These are phyloP conservation scores for Leccinum boreale DNA, from an alignment of 768 basidiomycete species.

Conservation along the genomic window DNA sequence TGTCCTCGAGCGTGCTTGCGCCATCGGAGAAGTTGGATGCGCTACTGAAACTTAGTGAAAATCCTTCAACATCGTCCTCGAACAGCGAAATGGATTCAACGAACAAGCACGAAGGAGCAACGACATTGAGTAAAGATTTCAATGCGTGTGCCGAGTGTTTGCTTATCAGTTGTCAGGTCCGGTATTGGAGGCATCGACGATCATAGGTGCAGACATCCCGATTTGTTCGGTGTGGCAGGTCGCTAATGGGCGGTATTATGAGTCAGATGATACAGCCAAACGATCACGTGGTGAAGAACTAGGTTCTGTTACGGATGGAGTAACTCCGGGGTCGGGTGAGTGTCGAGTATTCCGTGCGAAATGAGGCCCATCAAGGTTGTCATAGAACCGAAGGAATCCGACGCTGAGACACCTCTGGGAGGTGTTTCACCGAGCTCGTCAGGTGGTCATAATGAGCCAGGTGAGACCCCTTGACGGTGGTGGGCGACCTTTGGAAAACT, in stretches of 20 bases:
- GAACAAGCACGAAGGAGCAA: constrained; percentile 22
- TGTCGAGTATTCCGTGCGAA: constrained; percentile 1
- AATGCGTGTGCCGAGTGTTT: not conserved
- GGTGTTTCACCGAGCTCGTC: constrained; percentile 9
- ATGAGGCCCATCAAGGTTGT: constrained; percentile 2
- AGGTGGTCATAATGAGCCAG: constrained; percentile 14
- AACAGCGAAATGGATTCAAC: not conserved
- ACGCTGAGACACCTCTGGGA: not conserved
- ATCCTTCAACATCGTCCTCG: constrained; percentile 14
- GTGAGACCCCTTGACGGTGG: constrained; percentile 41
- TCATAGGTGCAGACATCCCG: constrained; percentile 15
- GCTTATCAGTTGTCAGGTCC: constrained; percentile 23
- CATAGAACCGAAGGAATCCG: constrained; percentile 15
- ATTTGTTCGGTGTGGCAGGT: constrained; percentile 3
- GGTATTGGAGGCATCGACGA: constrained; percentile 13
- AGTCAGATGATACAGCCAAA: constrained; percentile 12
- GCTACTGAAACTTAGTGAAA: constrained; percentile 22
- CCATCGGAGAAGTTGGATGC: constrained; percentile 24
- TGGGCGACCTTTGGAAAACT: constrained; percentile 47
- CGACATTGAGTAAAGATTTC: constrained; percentile 23
- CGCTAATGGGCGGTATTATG: constrained; percentile 4
- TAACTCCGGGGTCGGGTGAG: constrained; percentile 14
- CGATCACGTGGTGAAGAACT: not conserved
- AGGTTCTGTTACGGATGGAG: not conserved
- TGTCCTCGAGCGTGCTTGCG: constrained; percentile 15